Base-by-base conservation (phyloP, 352 stramenopile genomes). In the Globisporangium perplexum region DNA sequence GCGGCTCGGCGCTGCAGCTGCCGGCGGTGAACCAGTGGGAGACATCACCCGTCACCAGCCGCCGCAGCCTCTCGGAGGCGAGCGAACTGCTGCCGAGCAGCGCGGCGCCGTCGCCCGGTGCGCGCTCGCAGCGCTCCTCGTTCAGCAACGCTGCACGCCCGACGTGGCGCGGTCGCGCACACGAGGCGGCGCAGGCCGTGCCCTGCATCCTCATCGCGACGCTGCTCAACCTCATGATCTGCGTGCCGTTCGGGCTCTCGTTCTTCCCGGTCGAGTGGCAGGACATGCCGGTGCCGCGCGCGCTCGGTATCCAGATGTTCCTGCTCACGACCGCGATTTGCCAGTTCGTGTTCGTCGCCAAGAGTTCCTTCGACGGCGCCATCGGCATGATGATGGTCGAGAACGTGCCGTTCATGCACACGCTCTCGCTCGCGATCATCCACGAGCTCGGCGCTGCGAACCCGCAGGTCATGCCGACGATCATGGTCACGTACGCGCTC, bases 401-500 rank as follows among this genome's bases (percentile, higher is more conserved):
- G 66, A 98, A 98, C 64, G 86, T 98, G 48, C 95, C 95, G 23
- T 98, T 98, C 69, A 95, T 94, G 76, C 88, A 97, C 66, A 86
- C 83, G 8, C 72, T 98, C 31, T 84, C 88, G 17, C 71, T 90
- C 36, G 67, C 73, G 17, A 90, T 93, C 60, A 94, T 97, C 60
- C 68, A 88, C 41, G 70, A 94, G 47, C 66, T 96, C 31, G 91
- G 87, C 12, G 69, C 80, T 15, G 75, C 68, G 47, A 86, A 71
- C 35, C 71, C 86, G 17, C 80, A 77, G 18, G 77, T 83, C 8
- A 56, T 98, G 20, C 88, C 87, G 8, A 98, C 93, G 26, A 79
- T 97, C 38, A 83, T 98, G 35, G 90, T 97, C 55, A 80, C 93
- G 2, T 97, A 97, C 62, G 86, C 88, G 4, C 51, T 97, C 20